phyloP scores from a whole-genome alignment of 139 green algal species.

The Deuterostichococcus epilithicus region DNA sequence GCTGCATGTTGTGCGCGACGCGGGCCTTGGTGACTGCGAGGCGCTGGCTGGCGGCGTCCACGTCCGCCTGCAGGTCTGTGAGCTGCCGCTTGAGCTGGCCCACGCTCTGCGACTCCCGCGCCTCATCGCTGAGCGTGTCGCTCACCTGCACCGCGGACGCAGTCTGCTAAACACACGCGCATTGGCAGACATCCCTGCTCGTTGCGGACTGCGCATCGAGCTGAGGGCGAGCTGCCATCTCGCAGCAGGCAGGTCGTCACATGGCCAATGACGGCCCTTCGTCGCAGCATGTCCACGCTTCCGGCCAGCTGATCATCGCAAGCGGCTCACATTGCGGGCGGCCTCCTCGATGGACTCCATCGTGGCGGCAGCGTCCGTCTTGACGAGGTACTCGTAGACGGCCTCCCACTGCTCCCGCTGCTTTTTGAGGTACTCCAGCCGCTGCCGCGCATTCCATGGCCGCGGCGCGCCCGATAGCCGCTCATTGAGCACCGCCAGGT shows the following conservation, averaged over 20 bases:
- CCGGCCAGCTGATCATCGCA: no score
- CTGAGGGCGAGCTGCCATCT: no score
- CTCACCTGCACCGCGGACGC: conserved; percentile 36
- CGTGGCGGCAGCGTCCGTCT: conserved; percentile 63
- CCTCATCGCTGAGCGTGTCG: conserved; percentile 58
- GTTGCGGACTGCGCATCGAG: no score
- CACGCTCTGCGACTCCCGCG: conserved; percentile 47
- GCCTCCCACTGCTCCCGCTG: conserved; percentile 67
- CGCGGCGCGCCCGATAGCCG: conserved; percentile 3
- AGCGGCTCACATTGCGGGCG: conserved; percentile 48
- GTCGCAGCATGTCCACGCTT: no score
- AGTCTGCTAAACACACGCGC: neutral
- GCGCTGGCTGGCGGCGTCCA: conserved; percentile 47
- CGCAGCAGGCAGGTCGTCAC: no score
- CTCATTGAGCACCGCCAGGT: conserved; percentile 21
- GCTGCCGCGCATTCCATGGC: conserved; percentile 27
- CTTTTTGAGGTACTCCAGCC: conserved; percentile 67
- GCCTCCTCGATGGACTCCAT: conserved; percentile 76
- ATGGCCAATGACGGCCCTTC: no score
- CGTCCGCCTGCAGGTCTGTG: conserved; percentile 52
- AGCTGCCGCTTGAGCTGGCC: conserved; percentile 51
- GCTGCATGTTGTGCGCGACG: conserved; percentile 66
- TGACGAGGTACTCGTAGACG: conserved; percentile 71
- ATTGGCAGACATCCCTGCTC: neutral
- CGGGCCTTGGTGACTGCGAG: conserved; percentile 43